phyloP scores from a whole-genome alignment of 2,329 filamentous ascomycete species.

The Fusarium metavorans region DNA sequence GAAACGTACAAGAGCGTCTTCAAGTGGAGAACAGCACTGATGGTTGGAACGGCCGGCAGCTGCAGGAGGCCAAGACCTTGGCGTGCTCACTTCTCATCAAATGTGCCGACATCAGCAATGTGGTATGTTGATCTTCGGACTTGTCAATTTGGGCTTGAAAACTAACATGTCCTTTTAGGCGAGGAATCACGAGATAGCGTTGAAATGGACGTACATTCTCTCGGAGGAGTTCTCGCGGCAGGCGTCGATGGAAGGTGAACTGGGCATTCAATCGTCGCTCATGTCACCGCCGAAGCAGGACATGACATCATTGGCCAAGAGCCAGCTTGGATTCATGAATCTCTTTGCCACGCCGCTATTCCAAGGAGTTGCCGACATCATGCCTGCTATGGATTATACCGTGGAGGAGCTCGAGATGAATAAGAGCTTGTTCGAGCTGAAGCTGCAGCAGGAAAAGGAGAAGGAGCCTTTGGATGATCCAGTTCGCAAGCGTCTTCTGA shows the following conservation, averaged over 20 bases:
- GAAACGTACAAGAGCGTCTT: slow-evolving; percentile 83
- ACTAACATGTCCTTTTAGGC: slow-evolving; percentile 67
- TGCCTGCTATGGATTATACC: slow-evolving; percentile 87
- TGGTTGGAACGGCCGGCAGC: slow-evolving; percentile 80
- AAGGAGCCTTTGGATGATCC: slow-evolving; percentile 54
- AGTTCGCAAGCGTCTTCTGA: slow-evolving; percentile 50
- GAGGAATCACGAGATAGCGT: slow-evolving; percentile 82
- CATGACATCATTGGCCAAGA: slow-evolving; percentile 82
- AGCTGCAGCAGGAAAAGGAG: slow-evolving; percentile 73
- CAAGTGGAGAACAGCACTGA: slow-evolving; percentile 74
- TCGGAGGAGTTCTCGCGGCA: slow-evolving; percentile 96
- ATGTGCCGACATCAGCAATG: slow-evolving; percentile 98
- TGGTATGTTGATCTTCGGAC: slow-evolving; percentile 69
- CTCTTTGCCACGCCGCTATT: slow-evolving; percentile 95
- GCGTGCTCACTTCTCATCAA: slow-evolving; percentile 96
- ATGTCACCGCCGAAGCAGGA: slow-evolving; percentile 89
- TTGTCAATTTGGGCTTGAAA: not conserved
- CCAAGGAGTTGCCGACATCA: slow-evolving; percentile 84
- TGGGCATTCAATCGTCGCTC: slow-evolving; percentile 88
- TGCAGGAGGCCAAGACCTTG: slow-evolving; percentile 82
- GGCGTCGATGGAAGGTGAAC: slow-evolving; percentile 88
- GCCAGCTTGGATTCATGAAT: slow-evolving; percentile 96
- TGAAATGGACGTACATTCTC: slow-evolving; percentile 92
- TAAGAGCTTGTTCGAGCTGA: slow-evolving; percentile 77
- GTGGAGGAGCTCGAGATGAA: slow-evolving; percentile 86